Base-by-base conservation (phyloP, 768 basidiomycete species). In the Calocybe gangraenosa region DNA sequence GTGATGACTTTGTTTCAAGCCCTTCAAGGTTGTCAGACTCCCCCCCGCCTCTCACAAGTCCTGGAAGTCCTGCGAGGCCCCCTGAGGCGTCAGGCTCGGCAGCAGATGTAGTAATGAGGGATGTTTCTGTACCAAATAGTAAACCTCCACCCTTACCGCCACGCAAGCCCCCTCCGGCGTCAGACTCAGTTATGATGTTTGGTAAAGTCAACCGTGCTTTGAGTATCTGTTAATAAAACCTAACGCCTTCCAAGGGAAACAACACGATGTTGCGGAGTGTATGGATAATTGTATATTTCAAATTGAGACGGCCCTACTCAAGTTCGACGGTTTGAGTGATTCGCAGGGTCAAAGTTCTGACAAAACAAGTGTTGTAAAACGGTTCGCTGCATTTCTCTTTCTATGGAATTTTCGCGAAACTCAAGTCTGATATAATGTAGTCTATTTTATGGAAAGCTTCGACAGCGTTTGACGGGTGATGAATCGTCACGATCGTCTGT, bases 251-350 rank as follows among this genome's bases (percentile, higher is more conserved):
- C 2, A 46, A 92, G 93, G 95, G 4, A 86, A 87, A 56, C 96
- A 99, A 58, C 95, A 99, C 58, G 96, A 99, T 61, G 94, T 98
- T 10, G 86, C 95, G 0, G 96, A 99, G 65, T 97, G 95, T 66
- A 92, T 98, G 87, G 95, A 98, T 65, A 98, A 98, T 57, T 94
- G 94, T 69, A 87, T 99, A 75, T 96, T 96, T 68, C 96, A 98
- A 65, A 92, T 98, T 40, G 96, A 99, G 65, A 87, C 91, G 3
- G 93, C 92, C 1, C 62, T 92, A 37, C 71, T 92, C 31, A 87
- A 87, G 56, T 87, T 92, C 49, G 79, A 79, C 40, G 74, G 66
- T 3, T 56, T 71, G 40, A 63, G 62, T 46, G 78, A 71, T 7
- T 56, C 66, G 33, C 66, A 65, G 30, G 70, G 60, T 8, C 62